Evolutionary conservation across 2,329 filamentous ascomycete genomes (phyloP).

Genomic region (Penicillium sclerotiorum): DNA sequence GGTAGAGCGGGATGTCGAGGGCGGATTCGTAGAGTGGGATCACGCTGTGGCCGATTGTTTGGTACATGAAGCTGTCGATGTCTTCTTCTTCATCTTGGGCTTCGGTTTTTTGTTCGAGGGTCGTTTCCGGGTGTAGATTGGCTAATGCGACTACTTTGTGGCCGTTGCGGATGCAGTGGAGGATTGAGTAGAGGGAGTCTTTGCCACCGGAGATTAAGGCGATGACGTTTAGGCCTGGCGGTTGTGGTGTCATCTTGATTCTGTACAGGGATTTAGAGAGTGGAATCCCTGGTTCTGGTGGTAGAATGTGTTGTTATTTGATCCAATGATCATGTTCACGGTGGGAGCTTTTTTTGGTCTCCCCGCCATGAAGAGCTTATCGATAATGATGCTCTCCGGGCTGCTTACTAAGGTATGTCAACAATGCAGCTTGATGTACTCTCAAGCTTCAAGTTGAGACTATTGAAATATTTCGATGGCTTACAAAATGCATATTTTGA

Average conservation of each 20-base stretch:
- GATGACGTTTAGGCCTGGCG: constrained; percentile 67
- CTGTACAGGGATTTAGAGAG: background rate
- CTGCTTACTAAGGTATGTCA: no score
- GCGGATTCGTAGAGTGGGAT: constrained; percentile 82
- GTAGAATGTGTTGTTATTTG: background rate
- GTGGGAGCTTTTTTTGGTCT: constrained; percentile 2
- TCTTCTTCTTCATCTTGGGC: constrained; percentile 55
- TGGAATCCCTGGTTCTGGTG: background rate
- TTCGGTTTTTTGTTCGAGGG: constrained; percentile 15
- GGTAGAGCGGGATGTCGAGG: constrained; percentile 80
- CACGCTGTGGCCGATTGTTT: constrained; percentile 88
- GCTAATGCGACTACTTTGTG: constrained; percentile 85
- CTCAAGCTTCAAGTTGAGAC: no score
- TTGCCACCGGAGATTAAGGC: constrained; percentile 95
- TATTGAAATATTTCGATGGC: no score
- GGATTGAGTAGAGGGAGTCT: constrained; percentile 90
- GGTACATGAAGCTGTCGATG: constrained; percentile 99
- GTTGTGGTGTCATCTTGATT: constrained; percentile 23
- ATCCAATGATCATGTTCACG: background rate
- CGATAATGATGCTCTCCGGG: background rate
- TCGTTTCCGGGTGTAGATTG: constrained; percentile 71
- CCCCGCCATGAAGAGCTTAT: constrained; percentile 1
- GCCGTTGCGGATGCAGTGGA: constrained; percentile 85
- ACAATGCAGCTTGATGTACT: no score
- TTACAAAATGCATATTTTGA: no score